Base-by-base conservation (phyloP, 331 rosid genomes). In the Dryas integrifolia region DNA sequence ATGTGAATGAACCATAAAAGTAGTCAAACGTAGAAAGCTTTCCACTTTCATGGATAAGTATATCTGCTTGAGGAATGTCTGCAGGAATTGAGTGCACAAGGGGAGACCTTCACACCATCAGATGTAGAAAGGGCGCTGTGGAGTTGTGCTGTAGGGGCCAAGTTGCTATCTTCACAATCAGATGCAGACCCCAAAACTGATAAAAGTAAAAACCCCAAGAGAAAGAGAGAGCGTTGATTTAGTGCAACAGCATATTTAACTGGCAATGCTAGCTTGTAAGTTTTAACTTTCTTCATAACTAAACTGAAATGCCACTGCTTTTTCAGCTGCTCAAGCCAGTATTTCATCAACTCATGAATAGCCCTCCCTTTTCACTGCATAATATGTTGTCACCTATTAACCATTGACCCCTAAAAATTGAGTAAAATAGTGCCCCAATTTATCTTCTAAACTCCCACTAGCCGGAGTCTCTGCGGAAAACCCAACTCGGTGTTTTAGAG, bases 81-180 rank as follows among this genome's bases (percentile, higher is more conserved):
- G 86, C 88, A 93, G 98, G 98, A 90, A 72, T 69, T 92, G 65
- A 90, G 92, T 68, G 74, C 86, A 18, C 87, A 82, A 66, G 91
- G 77, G 13, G 71, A 60, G 41, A 69, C 65, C 67, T 88, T 89
- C 77, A 89, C 91, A 4, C 92, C 97, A 70, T 89, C 96, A 6
- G 97, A 88, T 72, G 89, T 94, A 68, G 97, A 91, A 82, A 89
- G 89, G 81, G 95, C 97, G 41, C 64, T 91, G 75, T 91, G 98
- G 97, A 94, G 95, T 83, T 80, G 49, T 65, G 84, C 84, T 58
- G 50, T 82, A 3, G 89, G 82, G 62, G 72, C 55, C 35, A 85
- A 85, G 79, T 70, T 72, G 77, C 67, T 18, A 48, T 68, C 90
- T 72, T 72, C 88, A 11, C 67, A 77, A 24, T 30, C 73, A 53